A percentile compares a stretch with the other conserved stretches of the same genome.
phyloP scores from a whole-genome alignment of 2,329 filamentous ascomycete species.

The Pochonia chlamydosporia region DNA sequence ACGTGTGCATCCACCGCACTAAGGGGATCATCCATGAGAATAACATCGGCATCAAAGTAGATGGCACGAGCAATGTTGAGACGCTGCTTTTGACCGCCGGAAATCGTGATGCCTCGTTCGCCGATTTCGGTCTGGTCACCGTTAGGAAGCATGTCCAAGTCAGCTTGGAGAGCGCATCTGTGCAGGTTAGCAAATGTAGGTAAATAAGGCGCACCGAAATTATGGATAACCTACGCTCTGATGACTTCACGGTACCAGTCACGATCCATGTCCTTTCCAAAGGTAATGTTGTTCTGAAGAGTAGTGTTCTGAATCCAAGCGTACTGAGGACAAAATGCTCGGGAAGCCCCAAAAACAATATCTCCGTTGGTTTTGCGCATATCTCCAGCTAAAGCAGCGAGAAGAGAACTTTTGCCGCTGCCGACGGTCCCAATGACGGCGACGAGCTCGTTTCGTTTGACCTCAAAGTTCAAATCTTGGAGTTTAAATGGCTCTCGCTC shows the following conservation, averaged over 20 bases:
- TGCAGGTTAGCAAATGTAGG: slow-evolving; percentile 4
- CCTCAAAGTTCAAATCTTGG: slow-evolving; percentile 58
- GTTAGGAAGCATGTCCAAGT: slow-evolving; percentile 88
- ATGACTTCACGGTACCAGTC: slow-evolving; percentile 82
- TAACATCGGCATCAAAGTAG: slow-evolving; percentile 62
- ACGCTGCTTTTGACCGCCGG: slow-evolving; percentile 90
- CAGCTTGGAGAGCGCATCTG: slow-evolving; percentile 73
- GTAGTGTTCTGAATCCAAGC: slow-evolving; percentile 96
- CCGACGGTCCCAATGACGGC: slow-evolving; percentile 88
- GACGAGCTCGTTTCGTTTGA: slow-evolving; percentile 70
- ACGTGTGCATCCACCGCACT: slow-evolving; percentile 67
- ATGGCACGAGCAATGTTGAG: slow-evolving; percentile 86
- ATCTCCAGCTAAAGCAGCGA: slow-evolving; percentile 85
- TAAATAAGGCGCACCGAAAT: no score
- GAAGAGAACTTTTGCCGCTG: slow-evolving; percentile 82
- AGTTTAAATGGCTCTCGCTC: slow-evolving; percentile 67
- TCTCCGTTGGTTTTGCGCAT: slow-evolving; percentile 80
- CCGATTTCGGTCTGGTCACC: slow-evolving; percentile 90
- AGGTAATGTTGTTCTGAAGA: slow-evolving; percentile 82
- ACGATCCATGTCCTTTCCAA: slow-evolving; percentile 71
- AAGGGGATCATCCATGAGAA: slow-evolving; percentile 65
- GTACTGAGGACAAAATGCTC: slow-evolving; percentile 92
- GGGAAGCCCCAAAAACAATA: slow-evolving; percentile 68
- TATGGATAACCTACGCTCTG: slow-evolving; percentile 50
- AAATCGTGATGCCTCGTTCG: slow-evolving; percentile 91